These are phyloP conservation scores for Ceratocystis lukuohia DNA, from an alignment of 2,329 filamentous ascomycete species.

Conservation along the genomic window DNA sequence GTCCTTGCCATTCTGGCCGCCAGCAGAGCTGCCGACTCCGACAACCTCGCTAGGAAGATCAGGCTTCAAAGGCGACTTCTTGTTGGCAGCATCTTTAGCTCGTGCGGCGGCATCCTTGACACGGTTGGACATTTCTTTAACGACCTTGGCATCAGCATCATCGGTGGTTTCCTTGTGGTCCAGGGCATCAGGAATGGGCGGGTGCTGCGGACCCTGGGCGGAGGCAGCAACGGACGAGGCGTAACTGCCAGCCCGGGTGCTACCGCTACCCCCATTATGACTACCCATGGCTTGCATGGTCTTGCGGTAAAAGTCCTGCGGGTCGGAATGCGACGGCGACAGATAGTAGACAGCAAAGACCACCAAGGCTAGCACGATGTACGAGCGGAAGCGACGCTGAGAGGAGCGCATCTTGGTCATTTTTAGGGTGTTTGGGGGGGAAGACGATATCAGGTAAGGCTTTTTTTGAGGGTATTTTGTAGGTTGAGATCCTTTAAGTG, in stretches of 20 bases:
- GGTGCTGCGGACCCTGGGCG: conserved; percentile 34
- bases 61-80: conserved; percentile 49
- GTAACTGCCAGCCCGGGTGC: conserved; percentile 30
- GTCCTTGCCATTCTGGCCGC: conserved; percentile 36
- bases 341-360: conserved; percentile 18
- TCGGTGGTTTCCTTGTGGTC: conserved; percentile 27
- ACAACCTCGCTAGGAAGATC: conserved; percentile 45
- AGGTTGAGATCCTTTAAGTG: neutral
- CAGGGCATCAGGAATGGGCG: conserved; percentile 44
- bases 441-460: neutral
- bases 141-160: conserved; percentile 12
- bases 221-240: neutral
- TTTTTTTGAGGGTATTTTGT: neutral
- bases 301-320: conserved; percentile 45
- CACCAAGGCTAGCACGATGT: conserved; percentile 13
- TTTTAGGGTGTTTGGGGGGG: neutral
- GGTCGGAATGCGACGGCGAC: conserved; percentile 15
- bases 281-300: conserved; percentile 43
- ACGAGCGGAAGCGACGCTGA: conserved; percentile 15
- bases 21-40: conserved; percentile 44
- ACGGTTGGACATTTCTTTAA: conserved; percentile 44
- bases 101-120: conserved; percentile 56
- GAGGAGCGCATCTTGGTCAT: conserved; percentile 17
- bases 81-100: conserved; percentile 54
- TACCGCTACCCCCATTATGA: conserved; percentile 27